Evolutionary conservation across 257 asterid genomes (phyloP), one percentile per base, ranked within the genome.

Genomic region (Henckelia pumila): DNA sequence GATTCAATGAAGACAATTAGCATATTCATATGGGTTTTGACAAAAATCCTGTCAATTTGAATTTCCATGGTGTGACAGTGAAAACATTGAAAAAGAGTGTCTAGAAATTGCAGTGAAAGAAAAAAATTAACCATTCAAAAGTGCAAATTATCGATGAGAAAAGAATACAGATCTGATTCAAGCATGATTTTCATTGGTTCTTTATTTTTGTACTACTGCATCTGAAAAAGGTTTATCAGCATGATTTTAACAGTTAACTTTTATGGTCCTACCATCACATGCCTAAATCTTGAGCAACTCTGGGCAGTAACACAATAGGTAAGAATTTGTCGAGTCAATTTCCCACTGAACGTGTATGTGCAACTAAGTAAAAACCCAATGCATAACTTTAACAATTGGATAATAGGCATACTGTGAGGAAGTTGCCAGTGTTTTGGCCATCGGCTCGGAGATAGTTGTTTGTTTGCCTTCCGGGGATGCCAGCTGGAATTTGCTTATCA

Each of bases 401-500:
- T 58, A 22, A 55, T 16, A 65, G 44, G 59, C 81, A 68, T 85
- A 88, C 97, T 63, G 93, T 85, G 69, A 90, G 89, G 85, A 88
- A 90, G 78, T 88, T 90, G 73, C 95, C 94, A 58, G 79, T 78
- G 81, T 90, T 90, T 69, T 86, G 97, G 37, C 97, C 95, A 67
- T 90, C 95, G 52, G 92, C 88, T 23, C 95, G 79, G 71, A 21
- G 26, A 70, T 90, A 88, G 79, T 89, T 89, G 69, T 90, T 88
- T 20, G 75, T 64, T 30, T 78, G 81, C 72, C 74, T 81, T 63
- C 85, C 90, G 59, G 74, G 92, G 64, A 86, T 83, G 71, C 95
- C 95, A 33, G 92, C 95, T 1, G 95, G 93, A 63, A 86, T 69
- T 75, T 82, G 86, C 77, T 74, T 84, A 61, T 75, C 33, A 63